Conservation (phyloP, 345 rosid genomes). For the Cochlearia excelsa region DNA sequence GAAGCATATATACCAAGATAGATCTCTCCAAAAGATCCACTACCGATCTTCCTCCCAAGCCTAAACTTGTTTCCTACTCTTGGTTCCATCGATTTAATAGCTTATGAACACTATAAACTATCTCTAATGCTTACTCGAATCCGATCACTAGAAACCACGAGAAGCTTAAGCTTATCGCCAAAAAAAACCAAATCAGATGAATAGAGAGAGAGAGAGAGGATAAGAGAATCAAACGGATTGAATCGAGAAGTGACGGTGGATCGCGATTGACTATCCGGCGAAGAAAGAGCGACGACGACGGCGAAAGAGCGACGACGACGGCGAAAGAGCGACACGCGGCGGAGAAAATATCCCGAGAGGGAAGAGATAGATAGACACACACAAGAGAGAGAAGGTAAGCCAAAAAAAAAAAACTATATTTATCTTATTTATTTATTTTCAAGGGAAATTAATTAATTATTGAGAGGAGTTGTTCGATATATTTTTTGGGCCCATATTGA, state of each 20-base stretch:
- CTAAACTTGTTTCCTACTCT: slow-evolving; percentile 85
- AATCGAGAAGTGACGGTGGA: slow-evolving; percentile 7
- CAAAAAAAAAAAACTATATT: slow-evolving; percentile 4
- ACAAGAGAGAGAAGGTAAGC: background rate
- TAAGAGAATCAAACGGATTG: slow-evolving; percentile 1
- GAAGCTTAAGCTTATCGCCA: no score
- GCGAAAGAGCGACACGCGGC: slow-evolving; percentile 36
- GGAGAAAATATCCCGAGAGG: slow-evolving; percentile 32
- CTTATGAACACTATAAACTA: slow-evolving; percentile 21
- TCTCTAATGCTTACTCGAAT: slow-evolving; percentile 3
- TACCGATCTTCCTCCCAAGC: slow-evolving; percentile 94
- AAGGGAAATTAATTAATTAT: no score
- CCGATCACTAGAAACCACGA: no score
- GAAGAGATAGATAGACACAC: slow-evolving; percentile 27
- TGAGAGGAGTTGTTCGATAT: no score
- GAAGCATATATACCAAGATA: slow-evolving; percentile 57
- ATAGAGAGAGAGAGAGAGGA: background rate
- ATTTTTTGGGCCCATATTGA: no score
- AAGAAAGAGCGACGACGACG: no score
- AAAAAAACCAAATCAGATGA: background rate
- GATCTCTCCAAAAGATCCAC: slow-evolving; percentile 99
- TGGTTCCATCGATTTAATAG: slow-evolving; percentile 62
- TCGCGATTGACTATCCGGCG: slow-evolving; percentile 30
- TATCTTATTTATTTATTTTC: background rate
- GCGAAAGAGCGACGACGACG: slow-evolving; percentile 34